A percentile compares a stretch with the other conserved stretches of the same genome.
Evolutionary conservation across 2,329 filamentous ascomycete genomes (phyloP).

Genomic region (Hypocrella siamensis): DNA sequence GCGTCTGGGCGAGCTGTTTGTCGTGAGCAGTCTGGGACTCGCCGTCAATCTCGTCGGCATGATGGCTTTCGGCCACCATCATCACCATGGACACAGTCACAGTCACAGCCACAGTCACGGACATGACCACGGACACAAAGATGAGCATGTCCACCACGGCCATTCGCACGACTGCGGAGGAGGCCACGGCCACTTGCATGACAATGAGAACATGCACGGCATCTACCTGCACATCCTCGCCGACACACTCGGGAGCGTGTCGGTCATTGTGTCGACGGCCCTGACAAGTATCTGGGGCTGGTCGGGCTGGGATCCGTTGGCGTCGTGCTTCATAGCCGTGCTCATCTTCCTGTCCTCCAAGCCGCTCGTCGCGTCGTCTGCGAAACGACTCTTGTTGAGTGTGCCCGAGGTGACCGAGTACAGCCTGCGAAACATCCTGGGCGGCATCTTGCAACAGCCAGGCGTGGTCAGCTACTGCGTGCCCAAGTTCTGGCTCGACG

Average conservation of each 20-base stretch:
- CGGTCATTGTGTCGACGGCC: constrained; percentile 82
- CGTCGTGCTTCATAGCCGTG: constrained; percentile 83
- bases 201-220: constrained; percentile 95
- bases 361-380: constrained; percentile 73
- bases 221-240: constrained; percentile 94
- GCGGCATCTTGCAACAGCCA: constrained; percentile 64
- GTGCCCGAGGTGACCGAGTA: constrained; percentile 80
- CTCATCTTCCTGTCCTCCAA: constrained; percentile 87
- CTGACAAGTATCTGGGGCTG: constrained; percentile 79
- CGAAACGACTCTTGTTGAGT: constrained; percentile 67
- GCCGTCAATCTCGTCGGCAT: constrained; percentile 87
- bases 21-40: constrained; percentile 76
- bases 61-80: constrained; percentile 61
- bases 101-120: constrained; percentile 23
- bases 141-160: constrained; percentile 17
- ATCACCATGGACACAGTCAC: constrained; percentile 27
- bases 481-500: constrained; percentile 87
- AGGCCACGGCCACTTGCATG: constrained; percentile 32
- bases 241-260: constrained; percentile 85
- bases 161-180: constrained; percentile 27
- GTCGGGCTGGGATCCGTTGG: constrained; percentile 88
- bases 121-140: constrained; percentile 25
- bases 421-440: constrained; percentile 68
- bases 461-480: constrained; percentile 77
- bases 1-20: constrained; percentile 69